These are phyloP conservation scores for Raphanus raphanistrum DNA, from an alignment of 345 rosid genomes.

Conservation along the genomic window DNA sequence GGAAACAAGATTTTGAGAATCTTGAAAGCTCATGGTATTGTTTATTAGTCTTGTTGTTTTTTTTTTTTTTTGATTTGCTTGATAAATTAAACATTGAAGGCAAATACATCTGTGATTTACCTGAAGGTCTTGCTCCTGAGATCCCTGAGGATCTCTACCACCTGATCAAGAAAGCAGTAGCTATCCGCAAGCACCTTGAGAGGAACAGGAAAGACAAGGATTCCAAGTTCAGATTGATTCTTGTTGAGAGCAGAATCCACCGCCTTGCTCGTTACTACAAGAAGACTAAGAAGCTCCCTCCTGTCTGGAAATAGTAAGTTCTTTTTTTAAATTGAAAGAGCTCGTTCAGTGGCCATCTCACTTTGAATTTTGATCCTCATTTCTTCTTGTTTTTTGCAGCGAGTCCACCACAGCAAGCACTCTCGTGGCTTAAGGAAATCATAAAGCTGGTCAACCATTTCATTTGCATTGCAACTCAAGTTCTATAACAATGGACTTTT, in stretches of 20 bases:
- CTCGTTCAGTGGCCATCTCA: no score
- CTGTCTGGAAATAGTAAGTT: slow-evolving; percentile 83
- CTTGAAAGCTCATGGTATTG: slow-evolving; percentile 62
- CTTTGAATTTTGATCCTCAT: background rate
- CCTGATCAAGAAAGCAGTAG: slow-evolving; percentile 89
- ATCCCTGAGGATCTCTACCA: slow-evolving; percentile 91
- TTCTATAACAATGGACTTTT: background rate
- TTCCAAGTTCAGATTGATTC: slow-evolving; percentile 83
- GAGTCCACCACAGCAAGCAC: slow-evolving; percentile 75
- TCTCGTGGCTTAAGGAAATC: slow-evolving; percentile 50
- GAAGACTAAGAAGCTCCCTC: slow-evolving; percentile 95
- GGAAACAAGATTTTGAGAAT: slow-evolving; percentile 71
- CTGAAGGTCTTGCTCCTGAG: slow-evolving; percentile 80
- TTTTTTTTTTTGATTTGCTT: no score
- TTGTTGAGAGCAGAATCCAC: slow-evolving; percentile 93
- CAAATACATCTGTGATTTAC: background rate
- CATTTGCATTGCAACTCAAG: slow-evolving; percentile 6
- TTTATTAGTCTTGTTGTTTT: background rate
- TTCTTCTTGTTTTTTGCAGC: slow-evolving; percentile 34
- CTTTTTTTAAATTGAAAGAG: no score
- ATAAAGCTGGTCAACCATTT: background rate
- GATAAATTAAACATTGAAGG: no score
- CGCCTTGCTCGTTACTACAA: slow-evolving; percentile 94
- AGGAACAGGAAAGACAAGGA: slow-evolving; percentile 97
- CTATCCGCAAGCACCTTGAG: slow-evolving; percentile 92